phyloP scores from a whole-genome alignment of 306 rosid species.

The Cucurbita maxima region DNA sequence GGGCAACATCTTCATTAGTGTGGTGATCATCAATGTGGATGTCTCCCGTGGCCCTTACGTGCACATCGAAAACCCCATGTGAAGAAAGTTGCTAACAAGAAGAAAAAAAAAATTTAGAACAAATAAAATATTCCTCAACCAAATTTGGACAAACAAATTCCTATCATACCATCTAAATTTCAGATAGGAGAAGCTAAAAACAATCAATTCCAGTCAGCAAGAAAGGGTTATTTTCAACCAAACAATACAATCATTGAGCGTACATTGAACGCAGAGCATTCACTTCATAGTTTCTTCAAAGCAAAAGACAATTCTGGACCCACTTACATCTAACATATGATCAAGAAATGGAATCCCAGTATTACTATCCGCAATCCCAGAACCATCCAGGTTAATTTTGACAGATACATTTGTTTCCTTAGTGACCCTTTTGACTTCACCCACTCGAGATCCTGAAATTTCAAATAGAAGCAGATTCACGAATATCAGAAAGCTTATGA shows the following conservation, averaged over 20 bases:
- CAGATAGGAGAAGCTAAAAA: neutral
- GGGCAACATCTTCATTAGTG: constrained; percentile 88
- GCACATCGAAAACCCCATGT: constrained; percentile 75
- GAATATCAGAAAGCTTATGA: neutral
- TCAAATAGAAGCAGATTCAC: neutral
- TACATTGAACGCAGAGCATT: neutral
- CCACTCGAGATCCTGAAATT: constrained; percentile 53
- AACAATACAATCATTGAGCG: neutral
- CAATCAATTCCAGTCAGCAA: neutral
- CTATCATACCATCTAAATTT: neutral
- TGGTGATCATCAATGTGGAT: constrained; percentile 85
- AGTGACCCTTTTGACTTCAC: constrained; percentile 81
- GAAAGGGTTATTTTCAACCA: neutral
- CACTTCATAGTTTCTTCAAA: neutral
- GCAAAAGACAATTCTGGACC: neutral
- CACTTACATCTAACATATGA: constrained; percentile 90
- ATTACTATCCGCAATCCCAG: constrained; percentile 55
- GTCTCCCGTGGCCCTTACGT: constrained; percentile 71
- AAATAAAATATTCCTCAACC: neutral
- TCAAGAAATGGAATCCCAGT: constrained; percentile 94
- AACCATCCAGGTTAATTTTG: constrained; percentile 76
- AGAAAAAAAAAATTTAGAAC: too few relatives aligned
- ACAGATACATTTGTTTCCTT: constrained; percentile 74
- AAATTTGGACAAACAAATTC: neutral
- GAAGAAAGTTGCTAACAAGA: constrained; percentile 70